phyloP scores from a whole-genome alignment of 805 yeast species.

The Kodamaea laetipori region DNA sequence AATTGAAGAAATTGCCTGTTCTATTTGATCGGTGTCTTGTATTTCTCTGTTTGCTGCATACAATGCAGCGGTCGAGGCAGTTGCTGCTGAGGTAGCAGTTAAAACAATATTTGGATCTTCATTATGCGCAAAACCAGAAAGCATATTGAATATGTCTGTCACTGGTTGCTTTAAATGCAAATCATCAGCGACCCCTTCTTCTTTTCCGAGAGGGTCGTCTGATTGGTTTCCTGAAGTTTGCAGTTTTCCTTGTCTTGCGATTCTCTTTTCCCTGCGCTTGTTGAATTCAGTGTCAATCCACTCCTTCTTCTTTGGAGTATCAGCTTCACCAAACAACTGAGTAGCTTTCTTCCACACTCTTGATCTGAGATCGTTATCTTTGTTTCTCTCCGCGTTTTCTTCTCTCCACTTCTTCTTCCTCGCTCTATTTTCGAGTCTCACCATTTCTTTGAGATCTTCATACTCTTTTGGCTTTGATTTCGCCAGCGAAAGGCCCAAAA shows the following conservation, averaged over 20 bases:
- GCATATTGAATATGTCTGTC: slow-evolving; percentile 39
- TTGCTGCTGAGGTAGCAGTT: slow-evolving; percentile 38
- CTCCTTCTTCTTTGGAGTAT: slow-evolving; percentile 51
- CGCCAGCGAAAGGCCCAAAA: slow-evolving; percentile 18
- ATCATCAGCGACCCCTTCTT: slow-evolving; percentile 25
- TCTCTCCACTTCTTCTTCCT: slow-evolving; percentile 85
- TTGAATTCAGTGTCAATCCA: slow-evolving; percentile 81
- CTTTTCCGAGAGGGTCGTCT: slow-evolving; percentile 9
- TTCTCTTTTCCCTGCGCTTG: slow-evolving; percentile 61
- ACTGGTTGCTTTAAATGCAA: slow-evolving; percentile 27
- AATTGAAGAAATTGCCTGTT: slow-evolving; percentile 26
- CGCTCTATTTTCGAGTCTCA: slow-evolving; percentile 68
- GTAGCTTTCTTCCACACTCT: slow-evolving; percentile 76
- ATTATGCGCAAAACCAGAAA: slow-evolving; percentile 33
- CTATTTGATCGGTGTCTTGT: slow-evolving; percentile 24
- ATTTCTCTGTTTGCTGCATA: slow-evolving; percentile 29
- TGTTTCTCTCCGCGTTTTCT: slow-evolving; percentile 74
- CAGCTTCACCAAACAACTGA: slow-evolving; percentile 61
- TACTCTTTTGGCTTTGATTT: slow-evolving; percentile 25
- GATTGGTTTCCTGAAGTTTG: background rate
- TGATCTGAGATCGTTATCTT: slow-evolving; percentile 82
- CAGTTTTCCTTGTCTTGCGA: slow-evolving; percentile 23
- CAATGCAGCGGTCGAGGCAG: slow-evolving; percentile 41
- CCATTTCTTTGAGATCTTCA: slow-evolving; percentile 53
- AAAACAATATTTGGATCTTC: slow-evolving; percentile 37